Evolutionary conservation across 208 protist genomes (phyloP).

Genomic region (Crithidia thermophila): DNA sequence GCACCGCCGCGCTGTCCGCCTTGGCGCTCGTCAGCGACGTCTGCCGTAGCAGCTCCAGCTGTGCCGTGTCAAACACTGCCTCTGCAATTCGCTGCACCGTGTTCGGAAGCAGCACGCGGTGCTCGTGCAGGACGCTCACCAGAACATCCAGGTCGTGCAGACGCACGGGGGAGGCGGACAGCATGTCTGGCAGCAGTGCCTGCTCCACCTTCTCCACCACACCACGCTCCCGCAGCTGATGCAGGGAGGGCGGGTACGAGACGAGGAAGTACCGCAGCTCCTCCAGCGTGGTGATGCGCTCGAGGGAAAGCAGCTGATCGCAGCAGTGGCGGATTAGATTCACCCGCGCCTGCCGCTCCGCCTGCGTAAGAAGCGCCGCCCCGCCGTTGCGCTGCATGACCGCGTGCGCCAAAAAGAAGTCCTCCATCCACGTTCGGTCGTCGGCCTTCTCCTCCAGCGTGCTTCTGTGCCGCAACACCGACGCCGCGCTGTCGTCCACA

Average conservation of each 20-base stretch:
- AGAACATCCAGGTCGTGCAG: slow-evolving; percentile 35
- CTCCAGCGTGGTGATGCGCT: slow-evolving; percentile 52
- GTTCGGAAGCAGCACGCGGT: slow-evolving; percentile 39
- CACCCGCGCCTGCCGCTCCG: slow-evolving; percentile 18
- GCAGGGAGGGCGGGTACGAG: slow-evolving; percentile 54
- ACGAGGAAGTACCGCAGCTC: slow-evolving; percentile 58
- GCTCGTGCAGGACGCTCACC: slow-evolving; percentile 38
- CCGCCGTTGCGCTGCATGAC: not conserved
- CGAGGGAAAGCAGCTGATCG: slow-evolving; percentile 64
- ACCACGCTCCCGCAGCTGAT: slow-evolving; percentile 37
- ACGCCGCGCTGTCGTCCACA: too few species aligned
- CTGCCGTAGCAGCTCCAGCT: slow-evolving; percentile 5
- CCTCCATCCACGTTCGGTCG: slow-evolving; percentile 7
- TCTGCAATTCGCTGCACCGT: slow-evolving; percentile 25
- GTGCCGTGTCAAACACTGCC: slow-evolving; percentile 29
- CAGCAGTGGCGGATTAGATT: slow-evolving; percentile 49
- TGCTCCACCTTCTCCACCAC: slow-evolving; percentile 53
- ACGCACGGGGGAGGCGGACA: slow-evolving; percentile 14
- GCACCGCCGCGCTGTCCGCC: slow-evolving; percentile 9
- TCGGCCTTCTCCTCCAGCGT: not conserved
- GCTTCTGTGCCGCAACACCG: too few species aligned
- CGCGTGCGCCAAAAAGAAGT: not conserved
- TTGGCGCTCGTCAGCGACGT: not conserved
- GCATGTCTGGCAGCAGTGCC: slow-evolving; percentile 38
- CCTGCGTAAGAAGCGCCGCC: not conserved